A percentile compares a stretch with the other conserved stretches of the same genome.
Evolutionary conservation across 176 grass and related monocot genomes (phyloP).

Genomic region (Oryza australiensis): DNA sequence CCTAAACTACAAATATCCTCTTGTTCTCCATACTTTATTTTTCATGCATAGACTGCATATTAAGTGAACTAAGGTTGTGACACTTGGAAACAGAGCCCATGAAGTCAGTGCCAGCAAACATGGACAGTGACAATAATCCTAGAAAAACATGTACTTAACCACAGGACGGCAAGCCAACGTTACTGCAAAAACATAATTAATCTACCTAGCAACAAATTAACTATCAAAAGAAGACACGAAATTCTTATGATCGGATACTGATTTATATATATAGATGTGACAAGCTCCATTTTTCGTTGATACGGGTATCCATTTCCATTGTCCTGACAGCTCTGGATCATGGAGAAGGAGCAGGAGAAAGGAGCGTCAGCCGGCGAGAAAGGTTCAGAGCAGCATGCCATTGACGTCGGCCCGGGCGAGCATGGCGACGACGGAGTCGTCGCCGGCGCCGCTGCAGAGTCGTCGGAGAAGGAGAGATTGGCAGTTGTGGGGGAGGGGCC

Average conservation of each 20-base stretch:
- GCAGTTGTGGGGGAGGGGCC: conserved; percentile 20
- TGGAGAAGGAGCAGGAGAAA: conserved; percentile 49
- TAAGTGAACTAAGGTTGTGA: not conserved
- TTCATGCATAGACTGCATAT: not conserved
- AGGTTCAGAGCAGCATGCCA: conserved; percentile 32
- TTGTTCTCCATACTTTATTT: not conserved
- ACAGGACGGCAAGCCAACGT: conserved; percentile 39
- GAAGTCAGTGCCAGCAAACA: conserved; percentile 18
- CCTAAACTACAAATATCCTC: no score
- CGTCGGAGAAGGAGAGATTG: conserved; percentile 9
- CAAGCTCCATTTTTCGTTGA: conserved; percentile 1
- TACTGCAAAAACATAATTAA: not conserved
- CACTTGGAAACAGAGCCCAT: conserved; percentile 32
- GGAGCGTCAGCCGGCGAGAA: conserved; percentile 22
- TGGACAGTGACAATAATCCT: not conserved
- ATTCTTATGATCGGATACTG: not conserved
- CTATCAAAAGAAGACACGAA: conserved; percentile 13
- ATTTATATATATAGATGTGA: not conserved
- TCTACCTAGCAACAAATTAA: conserved; percentile 6
- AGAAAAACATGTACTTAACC: conserved; percentile 16
- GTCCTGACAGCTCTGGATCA: not conserved
- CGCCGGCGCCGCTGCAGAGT: not conserved
- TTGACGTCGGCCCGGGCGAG: conserved; percentile 29
- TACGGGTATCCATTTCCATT: not conserved
- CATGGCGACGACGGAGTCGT: not conserved